These are phyloP conservation scores for Candida suzukii DNA, from an alignment of 805 yeast species.

Conservation along the genomic window DNA sequence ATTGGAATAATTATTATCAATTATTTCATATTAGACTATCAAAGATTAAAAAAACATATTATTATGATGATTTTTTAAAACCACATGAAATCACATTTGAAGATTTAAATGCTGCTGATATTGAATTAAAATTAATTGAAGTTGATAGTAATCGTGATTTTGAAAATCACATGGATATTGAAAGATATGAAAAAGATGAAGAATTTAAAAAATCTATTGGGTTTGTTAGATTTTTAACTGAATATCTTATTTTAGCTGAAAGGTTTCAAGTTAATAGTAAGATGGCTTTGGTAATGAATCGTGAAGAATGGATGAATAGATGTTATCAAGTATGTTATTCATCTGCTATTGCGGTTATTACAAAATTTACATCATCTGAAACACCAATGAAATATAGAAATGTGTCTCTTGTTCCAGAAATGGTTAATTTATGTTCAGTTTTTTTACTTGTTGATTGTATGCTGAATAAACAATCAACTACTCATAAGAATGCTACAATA, in stretches of 20 bases:
- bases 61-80: conserved; percentile 15
- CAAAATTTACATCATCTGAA: conserved; percentile 8
- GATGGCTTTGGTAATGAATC: conserved; percentile 19
- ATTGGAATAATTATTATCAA: conserved; percentile 18
- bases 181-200: conserved; percentile 7
- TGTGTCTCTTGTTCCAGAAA: conserved; percentile 16
- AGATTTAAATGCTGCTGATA: conserved; percentile 17
- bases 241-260: conserved; percentile 14
- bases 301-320: conserved; percentile 15
- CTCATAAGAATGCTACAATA: conserved; percentile 11
- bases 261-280: conserved; percentile 21
- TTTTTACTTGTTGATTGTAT: conserved; percentile 23
- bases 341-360: conserved; percentile 13
- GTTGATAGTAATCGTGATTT: conserved; percentile 13
- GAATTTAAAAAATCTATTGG: conserved; percentile 7
- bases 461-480: conserved; percentile 13
- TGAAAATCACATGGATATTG: conserved; percentile 14
- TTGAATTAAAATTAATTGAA: conserved; percentile 18
- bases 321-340: conserved; percentile 16
- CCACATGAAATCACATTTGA: conserved; percentile 9
- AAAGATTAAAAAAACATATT: conserved; percentile 18
- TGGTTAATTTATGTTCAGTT: conserved; percentile 18
- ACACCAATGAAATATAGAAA: conserved; percentile 14
- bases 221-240: conserved; percentile 11
- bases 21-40: conserved; percentile 15